Base-by-base conservation (phyloP, 352 stramenopile genomes). In the Achlya hypogyna region DNA sequence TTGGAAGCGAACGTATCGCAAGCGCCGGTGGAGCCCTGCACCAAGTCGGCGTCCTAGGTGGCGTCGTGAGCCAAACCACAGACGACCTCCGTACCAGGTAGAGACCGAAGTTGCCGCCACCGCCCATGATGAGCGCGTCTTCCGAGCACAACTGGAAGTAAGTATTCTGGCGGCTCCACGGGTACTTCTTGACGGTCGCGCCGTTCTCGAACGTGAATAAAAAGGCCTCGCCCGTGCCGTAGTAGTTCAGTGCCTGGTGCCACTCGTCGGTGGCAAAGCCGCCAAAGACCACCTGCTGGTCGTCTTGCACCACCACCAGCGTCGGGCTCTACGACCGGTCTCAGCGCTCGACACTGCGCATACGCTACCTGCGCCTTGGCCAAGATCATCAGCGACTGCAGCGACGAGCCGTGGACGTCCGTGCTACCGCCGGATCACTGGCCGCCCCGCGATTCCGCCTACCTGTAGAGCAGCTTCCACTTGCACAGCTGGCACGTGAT, bases 121-220 rank as follows among this genome's bases (percentile, higher is more conserved):
- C 89, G 40, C 89, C 89, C 82, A 97, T 93, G 23, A 93, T 85
- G 40, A 97, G 75, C 35, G 87, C 95, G 60, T 95, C 86, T 14
- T 96, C 86, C 20, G 86, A 95, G 72, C 86, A 94, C 25, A 97
- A 75, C 81, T 93, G 88, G 51, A 96, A 96, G 70, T 96, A 96
- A 67, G 80, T 90, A 75, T 96, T 97, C 54, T 86, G 84, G 22
- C 88, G 82, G 35, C 86, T 95, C 85, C 87, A 96, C 43, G 85
- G 70, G 53, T 92, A 95, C 62, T 90, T 91, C 10, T 77, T 73
- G 56, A 96, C 91, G 8, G 71, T 68, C 60, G 34, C 69, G 69
- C 69, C 75, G 58, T 71, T 82, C 22, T 77, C 75, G 56, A 96
- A 94, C 0, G 85, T 78, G 71, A 96, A 97, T n/a, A 97, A 68